A percentile compares a stretch with the other conserved stretches of the same genome.
Evolutionary conservation across 768 basidiomycete genomes (phyloP).

Genomic region (Leucocoprinus leucothites): DNA sequence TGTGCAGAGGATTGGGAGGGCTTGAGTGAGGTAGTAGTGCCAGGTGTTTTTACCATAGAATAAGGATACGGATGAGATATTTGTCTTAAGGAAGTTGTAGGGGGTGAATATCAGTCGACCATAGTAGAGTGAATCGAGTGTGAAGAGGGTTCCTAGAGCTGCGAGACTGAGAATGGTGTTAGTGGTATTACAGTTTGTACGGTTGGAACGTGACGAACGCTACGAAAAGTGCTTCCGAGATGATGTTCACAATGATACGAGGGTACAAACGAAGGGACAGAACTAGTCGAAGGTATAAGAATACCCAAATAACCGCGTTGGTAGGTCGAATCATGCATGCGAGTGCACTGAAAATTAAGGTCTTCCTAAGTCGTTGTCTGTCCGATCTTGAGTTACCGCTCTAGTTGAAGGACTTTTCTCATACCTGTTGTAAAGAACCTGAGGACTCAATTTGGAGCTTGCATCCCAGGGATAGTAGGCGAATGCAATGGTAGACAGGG

Average conservation of each 20-base stretch:
- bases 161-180: slow-evolving; percentile 18
- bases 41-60: slow-evolving; percentile 87
- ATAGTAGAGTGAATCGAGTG: slow-evolving; percentile 73
- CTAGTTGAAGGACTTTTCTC: background rate
- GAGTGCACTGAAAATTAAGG: slow-evolving; percentile 62
- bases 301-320: slow-evolving; percentile 83
- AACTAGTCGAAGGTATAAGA: slow-evolving; percentile 56
- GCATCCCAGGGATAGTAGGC: slow-evolving; percentile 73
- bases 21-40: slow-evolving; percentile 91
- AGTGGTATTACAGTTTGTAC: background rate
- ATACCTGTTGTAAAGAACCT: slow-evolving; percentile 39
- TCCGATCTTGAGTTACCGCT: slow-evolving; percentile 13
- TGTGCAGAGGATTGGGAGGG: slow-evolving; percentile 76
- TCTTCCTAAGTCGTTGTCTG: slow-evolving; percentile 32
- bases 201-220: slow-evolving; percentile 38
- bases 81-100: slow-evolving; percentile 78
- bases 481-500: slow-evolving; percentile 77
- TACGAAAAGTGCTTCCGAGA: slow-evolving; percentile 35
- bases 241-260: slow-evolving; percentile 26
- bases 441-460: slow-evolving; percentile 30
- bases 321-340: slow-evolving; percentile 88
- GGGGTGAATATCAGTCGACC: slow-evolving; percentile 66
- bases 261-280: slow-evolving; percentile 45
- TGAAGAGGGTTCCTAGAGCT: slow-evolving; percentile 30
- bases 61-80: slow-evolving; percentile 81